Evolutionary conservation across 805 yeast genomes (phyloP).

Genomic region (Myxozyma kluyveri): DNA sequence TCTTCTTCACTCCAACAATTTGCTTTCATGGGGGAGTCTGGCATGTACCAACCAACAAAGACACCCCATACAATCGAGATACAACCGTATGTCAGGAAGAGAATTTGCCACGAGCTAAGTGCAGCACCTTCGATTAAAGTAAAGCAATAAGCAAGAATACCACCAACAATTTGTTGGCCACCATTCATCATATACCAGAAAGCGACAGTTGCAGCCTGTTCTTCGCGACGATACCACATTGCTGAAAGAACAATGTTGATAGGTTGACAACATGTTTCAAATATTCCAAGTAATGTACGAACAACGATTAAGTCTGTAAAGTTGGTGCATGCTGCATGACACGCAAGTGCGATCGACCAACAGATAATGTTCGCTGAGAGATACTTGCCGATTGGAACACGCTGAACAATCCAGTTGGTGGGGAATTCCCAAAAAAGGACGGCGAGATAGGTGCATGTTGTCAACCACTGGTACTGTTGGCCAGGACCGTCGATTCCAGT

Average conservation of each 20-base stretch:
- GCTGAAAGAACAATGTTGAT: slow-evolving; percentile 57
- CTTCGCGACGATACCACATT: slow-evolving; percentile 53
- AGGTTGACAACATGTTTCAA: slow-evolving; percentile 51
- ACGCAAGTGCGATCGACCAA: slow-evolving; percentile 48
- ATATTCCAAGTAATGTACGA: slow-evolving; percentile 47
- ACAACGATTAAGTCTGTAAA: slow-evolving; percentile 47
- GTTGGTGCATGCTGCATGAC: slow-evolving; percentile 44
- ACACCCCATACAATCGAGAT: slow-evolving; percentile 15
- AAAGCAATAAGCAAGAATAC: slow-evolving; percentile 17
- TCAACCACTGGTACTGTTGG: slow-evolving; percentile 44
- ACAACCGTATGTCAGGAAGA: slow-evolving; percentile 14
- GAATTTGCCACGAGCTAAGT: slow-evolving; percentile 18
- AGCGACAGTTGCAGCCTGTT: slow-evolving; percentile 53
- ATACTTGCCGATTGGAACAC: slow-evolving; percentile 53
- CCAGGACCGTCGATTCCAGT: slow-evolving; percentile 40
- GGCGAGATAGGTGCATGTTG: slow-evolving; percentile 48
- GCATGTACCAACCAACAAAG: slow-evolving; percentile 24
- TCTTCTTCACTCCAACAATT: slow-evolving; percentile 30
- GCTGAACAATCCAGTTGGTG: slow-evolving; percentile 39
- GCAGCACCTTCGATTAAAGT: slow-evolving; percentile 10
- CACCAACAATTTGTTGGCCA: slow-evolving; percentile 29
- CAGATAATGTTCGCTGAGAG: slow-evolving; percentile 47
- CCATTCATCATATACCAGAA: slow-evolving; percentile 39
- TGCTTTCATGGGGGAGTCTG: slow-evolving; percentile 25
- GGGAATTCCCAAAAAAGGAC: slow-evolving; percentile 50